Base-by-base conservation (phyloP, 306 rosid species). In the Echinosophora koreensis region DNA sequence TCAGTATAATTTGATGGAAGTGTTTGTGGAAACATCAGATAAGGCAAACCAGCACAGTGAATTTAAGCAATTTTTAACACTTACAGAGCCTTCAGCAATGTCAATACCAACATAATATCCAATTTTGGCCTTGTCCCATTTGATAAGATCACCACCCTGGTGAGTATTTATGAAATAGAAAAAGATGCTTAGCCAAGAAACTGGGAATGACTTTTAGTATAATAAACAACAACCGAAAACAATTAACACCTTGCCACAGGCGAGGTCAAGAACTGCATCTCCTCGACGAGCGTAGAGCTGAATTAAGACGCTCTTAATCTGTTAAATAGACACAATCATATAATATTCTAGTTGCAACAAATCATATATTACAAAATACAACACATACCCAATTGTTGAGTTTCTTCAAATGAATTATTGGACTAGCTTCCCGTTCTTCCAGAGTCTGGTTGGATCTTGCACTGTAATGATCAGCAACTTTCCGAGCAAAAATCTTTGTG, bases 131-230 rank as follows among this genome's bases (percentile, higher is more conserved):
- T 95, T 95, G 87, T 95, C 99, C 99, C 99, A 95, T 88, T 95
- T 92, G 85, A 95, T 92, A 65, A 95, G 97, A 85, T 95, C 99
- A 59, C 99, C 97, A n/a, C 99, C 99, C 99, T 95, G 78, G 57
- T 56, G 13, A 77, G 63, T 63, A 78, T 35, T 51, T 66, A 52
- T 74, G 37, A 30, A 63, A 49, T 50, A 63, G 54, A 58, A 32
- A 42, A 34, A 39, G 38, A 75, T 32, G 80, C 60, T 73, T 49
- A 68, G 74, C 32, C 8, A 56, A 75, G 27, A 39, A 67, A 35
- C 22, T 61, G 30, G 76, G 52, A 59, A 16, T 55, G 34, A 38
- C 34, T 49, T 65, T 80, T 27, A 35, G 15, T 35, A 54, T 15
- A 41, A 57, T 54, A 28, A 77, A 51, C 11, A 34, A 57, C 74